These are phyloP conservation scores for Apiotrichum akiyoshidainum DNA, from an alignment of 1,284 basidiomycete genomes.

Conservation along the genomic window DNA sequence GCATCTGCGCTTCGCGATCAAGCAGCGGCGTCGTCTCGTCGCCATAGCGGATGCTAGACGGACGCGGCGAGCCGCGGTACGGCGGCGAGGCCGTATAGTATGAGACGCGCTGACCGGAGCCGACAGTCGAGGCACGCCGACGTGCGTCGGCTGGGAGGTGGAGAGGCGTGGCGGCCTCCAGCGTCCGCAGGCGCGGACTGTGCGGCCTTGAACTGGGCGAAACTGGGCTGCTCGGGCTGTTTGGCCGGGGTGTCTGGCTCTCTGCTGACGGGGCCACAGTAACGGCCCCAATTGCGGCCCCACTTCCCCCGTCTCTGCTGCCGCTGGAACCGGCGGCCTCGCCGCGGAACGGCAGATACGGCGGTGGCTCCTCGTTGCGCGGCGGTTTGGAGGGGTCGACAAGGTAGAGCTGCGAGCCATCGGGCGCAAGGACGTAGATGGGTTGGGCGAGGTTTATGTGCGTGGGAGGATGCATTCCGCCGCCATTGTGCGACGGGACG, in stretches of 20 bases:
- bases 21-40: slow-evolving; percentile 36
- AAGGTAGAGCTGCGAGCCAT: slow-evolving; percentile 41
- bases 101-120: too few relatives aligned
- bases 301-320: background rate
- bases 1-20: background rate
- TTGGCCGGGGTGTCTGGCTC: too few relatives aligned
- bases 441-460: slow-evolving; percentile 8
- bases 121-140: too few relatives aligned
- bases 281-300: too few relatives aligned
- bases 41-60: too few relatives aligned
- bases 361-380: slow-evolving; percentile 40
- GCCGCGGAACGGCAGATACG: slow-evolving; percentile 33
- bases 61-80: too few relatives aligned
- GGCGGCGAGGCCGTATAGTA: too few relatives aligned
- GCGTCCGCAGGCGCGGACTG: background rate
- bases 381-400: slow-evolving; percentile 36
- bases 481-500: background rate
- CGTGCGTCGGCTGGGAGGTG: too few relatives aligned
- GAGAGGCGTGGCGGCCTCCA: too few relatives aligned
- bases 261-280: too few relatives aligned
- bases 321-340: background rate
- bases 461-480: background rate
- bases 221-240: background rate
- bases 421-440: slow-evolving; percentile 47
- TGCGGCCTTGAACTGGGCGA: background rate